These are phyloP conservation scores for Xylaria intraflava DNA, from an alignment of 495 filamentous ascomycete species.

Conservation along the genomic window DNA sequence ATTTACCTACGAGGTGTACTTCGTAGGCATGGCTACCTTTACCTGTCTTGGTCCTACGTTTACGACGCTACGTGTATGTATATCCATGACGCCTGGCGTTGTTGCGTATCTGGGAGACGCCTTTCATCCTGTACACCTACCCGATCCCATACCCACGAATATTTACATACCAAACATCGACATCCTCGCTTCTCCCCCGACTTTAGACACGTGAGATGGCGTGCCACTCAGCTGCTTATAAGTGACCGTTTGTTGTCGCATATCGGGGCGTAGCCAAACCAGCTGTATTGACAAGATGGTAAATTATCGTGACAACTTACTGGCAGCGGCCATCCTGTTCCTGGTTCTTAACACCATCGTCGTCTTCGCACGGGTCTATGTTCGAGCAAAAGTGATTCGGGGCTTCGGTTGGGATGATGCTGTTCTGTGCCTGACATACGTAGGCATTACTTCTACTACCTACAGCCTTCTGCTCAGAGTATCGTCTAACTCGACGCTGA, in stretches of 20 bases:
- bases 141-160: neutral
- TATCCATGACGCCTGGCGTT: no score
- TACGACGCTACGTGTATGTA: no score
- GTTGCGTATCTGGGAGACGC: no score
- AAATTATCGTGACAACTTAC: conserved; percentile 14
- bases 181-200: neutral
- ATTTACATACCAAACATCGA: neutral
- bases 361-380: conserved; percentile 21
- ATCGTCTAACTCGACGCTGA: neutral
- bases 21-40: no score
- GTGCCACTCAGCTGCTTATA: neutral
- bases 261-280: neutral
- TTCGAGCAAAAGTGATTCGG: conserved; percentile 18
- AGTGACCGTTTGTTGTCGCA: conserved; percentile 5
- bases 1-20: no score
- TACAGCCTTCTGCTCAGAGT: neutral
- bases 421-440: conserved; percentile 22
- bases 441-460: conserved; percentile 1
- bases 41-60: no score
- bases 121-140: neutral
- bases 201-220: neutral
- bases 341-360: conserved; percentile 16
- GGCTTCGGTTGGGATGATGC: conserved; percentile 25
- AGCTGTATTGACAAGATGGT: conserved; percentile 12
- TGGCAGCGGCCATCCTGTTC: conserved; percentile 20